phyloP scores from a whole-genome alignment of 2,329 filamentous ascomycete genomes.

The Aspergillus sp. region DNA sequence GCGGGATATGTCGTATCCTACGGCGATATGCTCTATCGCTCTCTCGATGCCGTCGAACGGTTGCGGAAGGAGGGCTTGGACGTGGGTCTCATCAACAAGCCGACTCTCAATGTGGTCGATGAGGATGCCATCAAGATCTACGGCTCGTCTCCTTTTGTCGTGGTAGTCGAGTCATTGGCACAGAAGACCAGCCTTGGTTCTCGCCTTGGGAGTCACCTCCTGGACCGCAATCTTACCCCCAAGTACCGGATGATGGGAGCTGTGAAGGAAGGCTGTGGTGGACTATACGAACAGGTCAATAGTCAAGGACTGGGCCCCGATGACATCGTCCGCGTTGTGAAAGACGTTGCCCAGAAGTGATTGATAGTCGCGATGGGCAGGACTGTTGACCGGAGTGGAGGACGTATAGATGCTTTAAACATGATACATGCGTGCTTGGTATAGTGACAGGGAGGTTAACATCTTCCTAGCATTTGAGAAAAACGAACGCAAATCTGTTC shows the following conservation, averaged over 20 bases:
- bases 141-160: constrained; percentile 35
- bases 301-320: constrained; percentile 37
- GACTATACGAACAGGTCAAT: constrained; percentile 39
- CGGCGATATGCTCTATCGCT: constrained; percentile 43
- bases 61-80: constrained; percentile 37
- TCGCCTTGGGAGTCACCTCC: constrained; percentile 35
- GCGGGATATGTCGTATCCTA: constrained; percentile 40
- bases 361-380: too few species aligned
- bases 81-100: constrained; percentile 40
- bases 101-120: constrained; percentile 39
- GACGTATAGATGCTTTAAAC: too few species aligned
- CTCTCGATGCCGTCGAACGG: constrained; percentile 39
- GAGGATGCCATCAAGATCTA: constrained; percentile 39
- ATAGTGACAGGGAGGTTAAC: too few species aligned
- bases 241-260: constrained; percentile 39
- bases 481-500: too few species aligned
- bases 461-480: too few species aligned
- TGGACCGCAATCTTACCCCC: constrained; percentile 37
- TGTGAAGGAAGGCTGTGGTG: constrained; percentile 39
- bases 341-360: constrained; percentile 21
- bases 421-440: too few species aligned
- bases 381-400: too few species aligned
- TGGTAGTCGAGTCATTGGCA: constrained; percentile 39
- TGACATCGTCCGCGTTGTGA: constrained; percentile 32
- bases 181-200: constrained; percentile 43